phyloP scores from a whole-genome alignment of 768 basidiomycete genomes.

The Pisolithus sp. region DNA sequence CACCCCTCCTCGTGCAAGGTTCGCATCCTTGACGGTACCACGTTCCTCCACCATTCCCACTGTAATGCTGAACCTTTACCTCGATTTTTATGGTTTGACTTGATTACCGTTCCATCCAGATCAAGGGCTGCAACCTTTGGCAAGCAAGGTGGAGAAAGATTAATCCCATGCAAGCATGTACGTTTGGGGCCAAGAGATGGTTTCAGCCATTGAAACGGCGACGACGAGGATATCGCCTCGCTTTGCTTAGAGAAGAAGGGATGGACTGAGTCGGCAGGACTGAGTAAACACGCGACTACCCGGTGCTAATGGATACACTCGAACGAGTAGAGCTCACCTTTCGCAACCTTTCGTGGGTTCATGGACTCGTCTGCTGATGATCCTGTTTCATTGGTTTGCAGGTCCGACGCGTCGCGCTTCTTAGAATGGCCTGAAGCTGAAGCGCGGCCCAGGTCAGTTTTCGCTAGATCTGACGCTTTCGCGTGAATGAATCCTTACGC shows the following conservation, averaged over 20 bases:
- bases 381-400: neutral
- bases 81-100: slow-evolving; percentile 28
- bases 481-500: neutral
- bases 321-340: neutral
- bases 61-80: slow-evolving; percentile 29
- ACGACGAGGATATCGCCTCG: neutral
- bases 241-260: slow-evolving; percentile 34
- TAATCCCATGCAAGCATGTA: slow-evolving; percentile 30
- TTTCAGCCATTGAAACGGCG: slow-evolving; percentile 27
- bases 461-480: neutral
- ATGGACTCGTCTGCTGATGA: neutral
- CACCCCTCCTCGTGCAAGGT: slow-evolving; percentile 57
- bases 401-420: neutral
- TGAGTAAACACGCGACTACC: neutral
- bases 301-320: neutral
- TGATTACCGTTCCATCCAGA: slow-evolving; percentile 84
- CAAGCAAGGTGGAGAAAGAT: slow-evolving; percentile 28
- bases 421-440: neutral
- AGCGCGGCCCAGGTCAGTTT: neutral
- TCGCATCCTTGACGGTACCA: slow-evolving; percentile 58
- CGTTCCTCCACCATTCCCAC: slow-evolving; percentile 65
- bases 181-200: slow-evolving; percentile 30
- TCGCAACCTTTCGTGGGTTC: neutral
- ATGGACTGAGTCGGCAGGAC: slow-evolving; percentile 27
- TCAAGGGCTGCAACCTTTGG: slow-evolving; percentile 77